Evolutionary conservation across 2,329 filamentous ascomycete genomes (phyloP), one percentile per base, ranked within the genome.

Genomic region (Bretziella fagacearum): DNA sequence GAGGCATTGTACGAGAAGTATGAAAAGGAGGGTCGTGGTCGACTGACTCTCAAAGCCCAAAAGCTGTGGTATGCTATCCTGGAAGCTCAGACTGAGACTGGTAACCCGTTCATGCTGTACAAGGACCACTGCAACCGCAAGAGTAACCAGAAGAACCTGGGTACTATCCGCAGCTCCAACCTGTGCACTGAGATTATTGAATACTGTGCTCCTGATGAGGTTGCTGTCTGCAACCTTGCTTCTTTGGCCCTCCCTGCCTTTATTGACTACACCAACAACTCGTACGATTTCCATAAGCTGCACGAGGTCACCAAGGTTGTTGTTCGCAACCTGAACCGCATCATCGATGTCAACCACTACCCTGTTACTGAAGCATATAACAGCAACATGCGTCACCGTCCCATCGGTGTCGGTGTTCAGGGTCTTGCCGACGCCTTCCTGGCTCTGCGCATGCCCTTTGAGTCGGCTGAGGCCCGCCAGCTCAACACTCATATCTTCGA

Each of bases 111-210:
- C 69, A 98, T 98, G 85, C 79, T 96, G 51, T 98, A 98, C 79
- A 98, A 98, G 74, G 91, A 98, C 66, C 75, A 80, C 59, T 89
- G 83, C 77, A 98, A 98, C 77, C 79, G 79, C 63, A 98, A 98
- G 81, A 95, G 87, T 73, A 98, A 98, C 76, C 91, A 98, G 71
- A 96, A 98, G 81, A 98, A 98, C 67, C 74, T 98, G 26, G 91
- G 91, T 55, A 95, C 87, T 53, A 98, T 98, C 58, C 86, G 86
- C 65, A 95, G 85, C 73, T 98, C 91, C 59, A 98, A 98, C 65
- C 73, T 98, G 42, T 98, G 91, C 78, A 96, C 89, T 44, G 91
- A 98, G 67, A 98, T 98, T 57, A 76, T 98, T 54, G 91, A 98
- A 70, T 98, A 95, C 71, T 93, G 73, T 54, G 85, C 91, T 29